phyloP scores from a whole-genome alignment of 495 filamentous ascomycete genomes.

The Trichoderma reesei region DNA sequence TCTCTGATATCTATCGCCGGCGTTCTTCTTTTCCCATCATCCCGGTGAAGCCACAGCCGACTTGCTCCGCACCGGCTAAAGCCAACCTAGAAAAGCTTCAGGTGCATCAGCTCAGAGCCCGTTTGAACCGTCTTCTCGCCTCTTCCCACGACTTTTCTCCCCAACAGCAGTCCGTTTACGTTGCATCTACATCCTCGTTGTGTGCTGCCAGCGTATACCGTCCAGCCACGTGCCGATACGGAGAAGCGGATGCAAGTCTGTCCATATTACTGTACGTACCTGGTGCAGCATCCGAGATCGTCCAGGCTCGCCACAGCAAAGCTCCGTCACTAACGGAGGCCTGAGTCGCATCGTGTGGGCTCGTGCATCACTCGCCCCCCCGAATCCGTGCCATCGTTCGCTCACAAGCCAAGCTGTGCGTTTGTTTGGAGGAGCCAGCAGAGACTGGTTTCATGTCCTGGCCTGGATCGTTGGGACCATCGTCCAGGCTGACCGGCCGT shows the following conservation, averaged over 20 bases:
- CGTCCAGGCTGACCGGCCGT: neutral
- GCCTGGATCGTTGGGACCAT: neutral
- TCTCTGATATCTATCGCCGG: too few species aligned
- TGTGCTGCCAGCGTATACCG: neutral
- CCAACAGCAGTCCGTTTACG: neutral
- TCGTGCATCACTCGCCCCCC: too few species aligned
- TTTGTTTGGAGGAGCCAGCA: neutral
- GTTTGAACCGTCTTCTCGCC: neutral
- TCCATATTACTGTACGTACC: too few species aligned
- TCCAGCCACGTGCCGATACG: neutral
- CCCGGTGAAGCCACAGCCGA: neutral
- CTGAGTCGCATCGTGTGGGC: too few species aligned
- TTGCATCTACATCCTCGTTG: too few species aligned
- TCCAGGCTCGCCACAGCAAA: too few species aligned
- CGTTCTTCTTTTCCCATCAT: neutral
- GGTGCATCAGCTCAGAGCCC: neutral
- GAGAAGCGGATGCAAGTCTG: too few species aligned
- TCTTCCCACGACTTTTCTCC: neutral
- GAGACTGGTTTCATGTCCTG: too few species aligned
- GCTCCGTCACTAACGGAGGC: too few species aligned
- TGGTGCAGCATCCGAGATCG: too few species aligned
- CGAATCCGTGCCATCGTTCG: too few species aligned
- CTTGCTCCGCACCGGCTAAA: constrained; percentile 1
- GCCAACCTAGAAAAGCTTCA: neutral
- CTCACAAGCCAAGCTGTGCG: neutral